Evolutionary conservation across 345 rosid genomes (phyloP), one percentile per base, ranked within the genome.

Genomic region (Euphorbia lathyris): DNA sequence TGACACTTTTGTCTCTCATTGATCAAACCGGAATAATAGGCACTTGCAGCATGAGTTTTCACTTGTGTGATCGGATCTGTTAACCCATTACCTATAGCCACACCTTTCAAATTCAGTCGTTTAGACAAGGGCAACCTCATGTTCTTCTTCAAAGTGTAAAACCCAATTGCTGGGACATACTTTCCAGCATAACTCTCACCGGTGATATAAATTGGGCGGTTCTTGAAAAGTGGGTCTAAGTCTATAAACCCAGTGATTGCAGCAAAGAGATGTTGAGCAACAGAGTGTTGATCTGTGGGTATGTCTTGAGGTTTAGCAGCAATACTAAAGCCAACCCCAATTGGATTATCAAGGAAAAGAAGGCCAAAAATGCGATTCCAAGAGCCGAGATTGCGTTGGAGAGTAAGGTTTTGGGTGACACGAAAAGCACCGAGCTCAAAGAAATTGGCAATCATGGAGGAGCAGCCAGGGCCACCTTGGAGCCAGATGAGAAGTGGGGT

Each of bases 381-480:
- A 7, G 98, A 79, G 9, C 94, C 96, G 0, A 80, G 69, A 71
- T 89, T 89, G 69, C 74, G 86, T 42, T 82, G 79, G 3, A 91
- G 83, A 27, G 67, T 73, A 40, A 67, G 56, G 51, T 90, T 74
- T n/a, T 69, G 40, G 3, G 67, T 75, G 34, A 88, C 86, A 0
- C 83, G 90, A 88, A 88, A 93, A 4, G 96, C 96, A 12, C 98
- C 98, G 3, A 89, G 92, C 73, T 93, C 97, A 73, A 85, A 75
- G 73, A 88, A 86, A 83, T 91, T 93, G 13, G 89, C 98, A 14
- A 68, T 77, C 98, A 93, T 91, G 80, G 97, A 90, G 71, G 97
- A 93, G 81, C 98, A 92, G 32, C 96, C 96, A 53, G 96, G 98
- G 27, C 96, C 96, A 43, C 96, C 98, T 75, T 88, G 95, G 56